These are phyloP conservation scores for Nymphaea colorata DNA, from an alignment of 164 flowering plant genomes.

Conservation along the genomic window DNA sequence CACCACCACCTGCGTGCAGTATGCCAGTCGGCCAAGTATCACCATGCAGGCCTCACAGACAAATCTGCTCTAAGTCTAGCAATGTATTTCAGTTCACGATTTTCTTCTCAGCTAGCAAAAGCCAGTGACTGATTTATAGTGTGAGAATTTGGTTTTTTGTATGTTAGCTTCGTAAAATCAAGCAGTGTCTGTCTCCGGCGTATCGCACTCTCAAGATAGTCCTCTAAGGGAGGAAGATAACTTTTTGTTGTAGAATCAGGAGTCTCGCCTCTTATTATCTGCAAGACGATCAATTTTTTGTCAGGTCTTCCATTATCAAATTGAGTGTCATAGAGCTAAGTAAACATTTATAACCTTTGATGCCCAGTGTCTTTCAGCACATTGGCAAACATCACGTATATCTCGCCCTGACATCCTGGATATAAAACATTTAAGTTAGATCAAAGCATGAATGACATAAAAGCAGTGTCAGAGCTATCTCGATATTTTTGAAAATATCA, in stretches of 20 bases:
- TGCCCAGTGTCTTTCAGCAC: conserved; percentile 97
- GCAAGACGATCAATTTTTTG: background rate
- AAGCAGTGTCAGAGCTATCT: no score
- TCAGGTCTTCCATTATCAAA: background rate
- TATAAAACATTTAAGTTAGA: no score
- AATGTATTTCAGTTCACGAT: no score
- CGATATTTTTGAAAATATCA: no score
- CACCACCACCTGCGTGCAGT: no score
- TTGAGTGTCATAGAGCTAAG: background rate
- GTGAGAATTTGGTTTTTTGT: conserved; percentile 5
- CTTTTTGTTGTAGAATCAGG: conserved; percentile 24
- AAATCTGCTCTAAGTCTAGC: no score
- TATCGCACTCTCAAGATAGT: conserved; percentile 55
- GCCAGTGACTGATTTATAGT: conserved; percentile 22
- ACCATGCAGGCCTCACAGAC: no score
- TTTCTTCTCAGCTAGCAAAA: conserved; percentile 9
- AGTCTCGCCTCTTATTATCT: conserved; percentile 81
- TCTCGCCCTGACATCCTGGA: conserved; percentile 95
- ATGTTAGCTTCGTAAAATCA: conserved; percentile 18
- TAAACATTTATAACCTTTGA: conserved; percentile 52
- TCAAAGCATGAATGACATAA: no score
- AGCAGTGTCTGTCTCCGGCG: conserved; percentile 33
- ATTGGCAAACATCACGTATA: conserved; percentile 84
- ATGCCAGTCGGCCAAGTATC: no score
- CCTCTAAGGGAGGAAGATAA: conserved; percentile 64